Percentiles rank a stretch among this genome's conserved stretches.
phyloP scores from a whole-genome alignment of 805 yeast genomes.

The Geotrichum ghanense region DNA sequence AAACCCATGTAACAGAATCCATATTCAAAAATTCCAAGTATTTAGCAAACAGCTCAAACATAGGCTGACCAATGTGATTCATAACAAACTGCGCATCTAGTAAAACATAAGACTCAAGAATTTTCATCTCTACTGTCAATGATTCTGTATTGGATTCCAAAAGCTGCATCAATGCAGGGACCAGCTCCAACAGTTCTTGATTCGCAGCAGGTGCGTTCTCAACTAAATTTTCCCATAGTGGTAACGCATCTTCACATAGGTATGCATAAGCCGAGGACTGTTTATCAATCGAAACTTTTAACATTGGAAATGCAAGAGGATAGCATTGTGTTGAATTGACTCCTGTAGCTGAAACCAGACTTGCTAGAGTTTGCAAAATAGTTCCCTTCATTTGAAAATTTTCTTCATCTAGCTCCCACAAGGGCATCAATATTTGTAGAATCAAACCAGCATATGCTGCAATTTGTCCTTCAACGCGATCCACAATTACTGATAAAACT shows the following conservation, averaged over 20 bases:
- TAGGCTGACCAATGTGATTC: constrained; percentile 8
- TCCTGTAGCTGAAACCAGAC: constrained; percentile 22
- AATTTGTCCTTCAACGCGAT: constrained; percentile 21
- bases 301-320: constrained; percentile 39
- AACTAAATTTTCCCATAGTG: constrained; percentile 64
- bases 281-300: constrained; percentile 50
- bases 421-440: constrained; percentile 44
- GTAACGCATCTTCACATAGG: constrained; percentile 77
- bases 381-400: constrained; percentile 27
- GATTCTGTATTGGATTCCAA: constrained; percentile 49
- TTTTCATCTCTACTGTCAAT: constrained; percentile 21
- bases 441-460: constrained; percentile 22
- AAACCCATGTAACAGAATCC: constrained; percentile 9
- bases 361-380: constrained; percentile 25
- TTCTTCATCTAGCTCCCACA: constrained; percentile 56
- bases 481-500: constrained; percentile 46
- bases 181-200: constrained; percentile 32
- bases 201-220: constrained; percentile 42
- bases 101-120: constrained; percentile 25
- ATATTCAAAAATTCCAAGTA: constrained; percentile 18
- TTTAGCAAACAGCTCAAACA: constrained; percentile 15
- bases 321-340: constrained; percentile 11
- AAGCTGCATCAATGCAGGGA: constrained; percentile 45
- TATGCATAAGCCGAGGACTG: constrained; percentile 42
- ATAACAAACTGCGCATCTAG: constrained; percentile 16